Conservation (phyloP, 1,284 basidiomycete species). For the Bjerkandera adusta region DNA sequence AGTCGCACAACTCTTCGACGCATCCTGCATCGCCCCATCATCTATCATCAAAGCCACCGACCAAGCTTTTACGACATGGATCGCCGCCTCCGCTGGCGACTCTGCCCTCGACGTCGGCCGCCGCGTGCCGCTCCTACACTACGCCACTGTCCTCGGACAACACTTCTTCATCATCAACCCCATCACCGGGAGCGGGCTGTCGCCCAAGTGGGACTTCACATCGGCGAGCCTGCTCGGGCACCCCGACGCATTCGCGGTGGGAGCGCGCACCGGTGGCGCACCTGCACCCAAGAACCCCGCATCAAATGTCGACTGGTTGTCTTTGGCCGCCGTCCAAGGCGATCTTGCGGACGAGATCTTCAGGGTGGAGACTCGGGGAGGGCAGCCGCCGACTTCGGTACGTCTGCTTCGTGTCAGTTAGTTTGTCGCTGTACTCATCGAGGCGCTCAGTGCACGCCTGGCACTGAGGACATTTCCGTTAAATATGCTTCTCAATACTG, state of each 20-base stretch:
- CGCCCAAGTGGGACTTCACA: conserved; percentile 33
- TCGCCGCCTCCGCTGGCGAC: conserved; percentile 10
- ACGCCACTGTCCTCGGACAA: conserved; percentile 25
- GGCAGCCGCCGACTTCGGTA: conserved; percentile 39
- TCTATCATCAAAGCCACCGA: conserved; percentile 23
- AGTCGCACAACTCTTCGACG: conserved; percentile 38
- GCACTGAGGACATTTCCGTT: conserved; percentile 13
- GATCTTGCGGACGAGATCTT: conserved; percentile 35
- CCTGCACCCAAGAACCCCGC: conserved; percentile 27
- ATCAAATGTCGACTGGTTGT: conserved; percentile 39
- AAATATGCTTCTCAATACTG: conserved; percentile 18
- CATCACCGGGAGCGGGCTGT: conserved; percentile 16
- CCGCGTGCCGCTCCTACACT: conserved; percentile 6
- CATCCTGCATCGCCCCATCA: conserved; percentile 30
- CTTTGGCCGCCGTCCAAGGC: conserved; percentile 31
- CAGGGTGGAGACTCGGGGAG: conserved; percentile 35
- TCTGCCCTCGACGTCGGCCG: conserved; percentile 17
- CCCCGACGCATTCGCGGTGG: conserved; percentile 28
- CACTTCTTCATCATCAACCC: conserved; percentile 33
- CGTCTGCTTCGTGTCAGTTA: too few species aligned
- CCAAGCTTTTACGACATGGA: conserved; percentile 24
- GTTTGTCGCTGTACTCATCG: too few species aligned
- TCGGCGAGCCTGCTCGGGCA: conserved; percentile 21
- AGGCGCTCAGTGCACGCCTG: conserved; percentile 19
- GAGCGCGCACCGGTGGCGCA: conserved; percentile 24